Evolutionary conservation across 78 protist genomes (phyloP), one percentile per base, ranked within the genome.

Genomic region (Anaeramoeba flamelloides): DNA sequence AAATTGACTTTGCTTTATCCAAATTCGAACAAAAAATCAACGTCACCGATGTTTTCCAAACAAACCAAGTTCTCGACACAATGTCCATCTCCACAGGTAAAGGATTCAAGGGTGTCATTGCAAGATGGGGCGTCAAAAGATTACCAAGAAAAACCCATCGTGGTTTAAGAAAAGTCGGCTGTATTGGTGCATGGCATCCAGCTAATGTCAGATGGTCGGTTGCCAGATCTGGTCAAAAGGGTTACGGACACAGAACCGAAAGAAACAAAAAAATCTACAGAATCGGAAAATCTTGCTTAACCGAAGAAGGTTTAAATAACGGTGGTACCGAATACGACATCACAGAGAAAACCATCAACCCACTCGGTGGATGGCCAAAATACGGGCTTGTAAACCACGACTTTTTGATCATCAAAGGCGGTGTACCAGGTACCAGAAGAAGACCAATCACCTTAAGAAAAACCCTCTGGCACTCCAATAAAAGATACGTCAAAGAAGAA

Each of bases 171-270:
- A 97, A 97, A 96, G 98, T 95, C 79, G 99, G 98, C 41, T 97
- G 99, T 82, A 96, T 98, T 80, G 99, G 99, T 2, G 94, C 99
- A 1, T 98, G 99, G 99, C 99, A 98, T 82, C 99, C 99, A 33
- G 88, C 97, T 78, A 89, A 97, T 79, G 98, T 98, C 77, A 33
- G 80, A 38, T 92, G 38, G 89, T 78, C 98, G 8, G 99, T 98
- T 1, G 91, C 99, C 86, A 97, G 99, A 82, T 98, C 99, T 41
- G 99, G 99, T 90, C 99, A 98, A 92, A 38, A 84, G 81, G 99
- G 99, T 33, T 98, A 82, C 96, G 93, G 90, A 85, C 98, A 97
- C 92, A 91, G 99, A 31, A 95, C 98, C 26, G 99, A 96, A 91
- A 17, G 89, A 83, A 94, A 95, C 99, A 98, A 98, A 98, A 95